These are phyloP conservation scores for Friedmanniomyces simplex DNA, from an alignment of 495 filamentous ascomycete genomes.

Conservation along the genomic window DNA sequence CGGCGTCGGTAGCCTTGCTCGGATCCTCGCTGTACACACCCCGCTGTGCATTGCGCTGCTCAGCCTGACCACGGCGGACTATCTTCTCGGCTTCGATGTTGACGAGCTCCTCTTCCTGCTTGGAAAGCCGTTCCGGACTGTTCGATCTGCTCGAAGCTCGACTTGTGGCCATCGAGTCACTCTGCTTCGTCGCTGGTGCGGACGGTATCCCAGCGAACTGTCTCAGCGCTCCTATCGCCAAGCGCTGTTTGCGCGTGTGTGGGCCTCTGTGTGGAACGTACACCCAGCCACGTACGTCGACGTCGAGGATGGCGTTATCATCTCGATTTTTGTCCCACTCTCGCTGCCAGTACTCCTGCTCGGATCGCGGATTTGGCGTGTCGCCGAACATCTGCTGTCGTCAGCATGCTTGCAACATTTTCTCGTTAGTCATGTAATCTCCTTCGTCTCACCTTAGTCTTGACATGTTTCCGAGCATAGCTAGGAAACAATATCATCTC, in stretches of 20 bases:
- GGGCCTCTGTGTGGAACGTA: conserved; percentile 76
- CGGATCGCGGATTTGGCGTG: neutral
- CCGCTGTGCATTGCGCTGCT: conserved; percentile 57
- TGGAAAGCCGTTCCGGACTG: conserved; percentile 26
- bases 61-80: conserved; percentile 55
- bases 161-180: conserved; percentile 26
- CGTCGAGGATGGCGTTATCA: conserved; percentile 74
- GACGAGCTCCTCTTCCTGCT: conserved; percentile 52
- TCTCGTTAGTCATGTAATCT: neutral
- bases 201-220: conserved; percentile 76
- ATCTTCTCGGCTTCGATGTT: conserved; percentile 64
- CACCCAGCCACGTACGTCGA: conserved; percentile 92
- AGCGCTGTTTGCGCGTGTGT: conserved; percentile 77
- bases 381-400: neutral
- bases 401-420: neutral
- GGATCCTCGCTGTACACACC: conserved; percentile 49
- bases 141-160: conserved; percentile 22
- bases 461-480: conserved; percentile 66
- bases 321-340: conserved; percentile 64
- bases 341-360: conserved; percentile 50
- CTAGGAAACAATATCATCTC: conserved; percentile 92
- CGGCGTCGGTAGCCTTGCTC: conserved; percentile 22
- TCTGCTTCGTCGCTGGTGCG: conserved; percentile 35
- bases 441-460: conserved; percentile 25
- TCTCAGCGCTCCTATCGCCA: conserved; percentile 73